Evolutionary conservation across 192 early-diverging fungal genomes (phyloP), one percentile per base, ranked within the genome.

Genomic region (Podila epicladia): DNA sequence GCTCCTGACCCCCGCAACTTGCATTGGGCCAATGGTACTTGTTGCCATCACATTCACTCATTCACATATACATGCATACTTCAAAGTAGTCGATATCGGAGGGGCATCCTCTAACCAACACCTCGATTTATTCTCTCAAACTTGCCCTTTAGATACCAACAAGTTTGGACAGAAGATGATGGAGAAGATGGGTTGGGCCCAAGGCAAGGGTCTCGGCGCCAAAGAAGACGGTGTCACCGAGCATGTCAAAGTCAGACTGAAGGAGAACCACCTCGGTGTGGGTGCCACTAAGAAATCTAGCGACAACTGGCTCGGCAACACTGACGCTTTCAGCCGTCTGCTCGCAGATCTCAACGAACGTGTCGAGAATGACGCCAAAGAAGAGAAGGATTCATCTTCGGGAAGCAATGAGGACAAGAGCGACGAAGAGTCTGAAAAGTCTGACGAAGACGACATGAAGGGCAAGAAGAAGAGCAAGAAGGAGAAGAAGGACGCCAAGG

Each of bases 251-350:
- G 92, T 97, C 61, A 85, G 86, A 51, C 80, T 95, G 33, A 99
- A 98, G 87, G 87, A 90, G 59, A 91, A 98, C 83, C 93, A 90
- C 68, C 84, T 93, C n/a, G 97, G 97, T 64, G 82, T 99, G 17
- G 97, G 97, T 24, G 96, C 96, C 1, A 93, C 92, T 55, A 91
- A 91, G 67, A 95, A 95, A 37, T 92, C 90, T 9, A 89, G 87
- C 35, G 94, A 97, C 72, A 98, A 98, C 82, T 99, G 97, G 97
- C 88, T 99, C 20, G 96, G 93, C 63, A 96, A 97, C 82, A 90
- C 96, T 8, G 91, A 89, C 65, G 97, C 95, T 1, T 98, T 97
- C 73, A 89, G 90, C 11, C 86, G 85, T 45, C 87, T 99, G 20
- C 86, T 99, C 71, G 88, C 87, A 51, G 88, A 91, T n/a, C 83